phyloP scores from a whole-genome alignment of 306 rosid species.

The Acacia crassicarpa region DNA sequence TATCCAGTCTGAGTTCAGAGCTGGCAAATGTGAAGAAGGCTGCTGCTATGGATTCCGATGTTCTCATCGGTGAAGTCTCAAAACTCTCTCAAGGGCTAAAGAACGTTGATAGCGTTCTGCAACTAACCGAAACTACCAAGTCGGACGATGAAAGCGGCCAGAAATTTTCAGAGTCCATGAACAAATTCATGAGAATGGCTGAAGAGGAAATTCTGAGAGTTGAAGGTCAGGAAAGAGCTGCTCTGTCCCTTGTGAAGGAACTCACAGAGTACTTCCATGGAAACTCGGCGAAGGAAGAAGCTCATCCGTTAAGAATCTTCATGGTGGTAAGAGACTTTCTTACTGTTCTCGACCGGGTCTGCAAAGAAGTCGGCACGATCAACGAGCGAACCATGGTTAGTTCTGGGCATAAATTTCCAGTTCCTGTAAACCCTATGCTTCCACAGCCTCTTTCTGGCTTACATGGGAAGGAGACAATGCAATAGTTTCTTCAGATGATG shows the following conservation, averaged over 20 bases:
- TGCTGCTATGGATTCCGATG: conserved; percentile 91
- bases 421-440: conserved; percentile 88
- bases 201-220: conserved; percentile 75
- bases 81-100: conserved; percentile 77
- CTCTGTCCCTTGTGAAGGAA: conserved; percentile 86
- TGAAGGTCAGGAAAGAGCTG: conserved; percentile 91
- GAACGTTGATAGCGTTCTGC: conserved; percentile 53
- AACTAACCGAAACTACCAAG: conserved; percentile 35
- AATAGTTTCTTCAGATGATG: conserved; percentile 61
- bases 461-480: conserved; percentile 38
- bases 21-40: conserved; percentile 87
- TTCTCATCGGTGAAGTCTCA: conserved; percentile 69
- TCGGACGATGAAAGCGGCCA: conserved; percentile 46
- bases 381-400: conserved; percentile 80
- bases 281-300: conserved; percentile 88
- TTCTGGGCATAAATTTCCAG: conserved; percentile 82
- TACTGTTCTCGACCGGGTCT: conserved; percentile 70
- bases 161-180: conserved; percentile 71
- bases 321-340: conserved; percentile 91
- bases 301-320: conserved; percentile 96
- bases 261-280: conserved; percentile 97
- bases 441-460: conserved; percentile 70
- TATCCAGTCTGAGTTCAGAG: conserved; percentile 78
- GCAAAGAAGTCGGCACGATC: conserved; percentile 89
- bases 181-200: conserved; percentile 71